phyloP scores from a whole-genome alignment of 768 basidiomycete species.

The Dacryopinax spathularia region DNA sequence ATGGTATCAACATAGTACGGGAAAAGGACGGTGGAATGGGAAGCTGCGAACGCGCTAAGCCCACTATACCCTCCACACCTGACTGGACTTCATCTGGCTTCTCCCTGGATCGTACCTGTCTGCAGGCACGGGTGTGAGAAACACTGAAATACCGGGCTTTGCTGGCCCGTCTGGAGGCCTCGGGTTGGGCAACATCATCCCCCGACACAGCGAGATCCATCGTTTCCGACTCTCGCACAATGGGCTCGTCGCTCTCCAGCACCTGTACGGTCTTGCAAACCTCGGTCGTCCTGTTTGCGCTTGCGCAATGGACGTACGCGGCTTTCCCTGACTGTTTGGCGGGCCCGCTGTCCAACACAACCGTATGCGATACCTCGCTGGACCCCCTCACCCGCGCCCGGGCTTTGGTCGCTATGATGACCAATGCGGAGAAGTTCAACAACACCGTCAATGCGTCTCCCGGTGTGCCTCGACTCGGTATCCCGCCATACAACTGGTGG shows the following conservation, averaged over 20 bases:
- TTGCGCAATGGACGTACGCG: neutral
- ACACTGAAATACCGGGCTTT: neutral
- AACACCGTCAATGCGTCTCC: constrained; percentile 39
- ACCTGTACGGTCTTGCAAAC: neutral
- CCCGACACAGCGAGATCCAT: neutral
- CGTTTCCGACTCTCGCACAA: neutral
- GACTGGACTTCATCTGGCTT: neutral
- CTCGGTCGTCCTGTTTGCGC: neutral
- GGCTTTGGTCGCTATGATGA: constrained; percentile 38
- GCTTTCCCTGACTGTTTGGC: constrained; percentile 37
- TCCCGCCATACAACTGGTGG: constrained; percentile 49
- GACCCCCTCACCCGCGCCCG: constrained; percentile 34
- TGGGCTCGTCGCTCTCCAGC: neutral
- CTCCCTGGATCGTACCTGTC: neutral
- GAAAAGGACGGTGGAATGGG: neutral
- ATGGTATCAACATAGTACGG: neutral
- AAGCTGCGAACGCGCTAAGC: neutral
- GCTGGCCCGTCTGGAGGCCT: neutral
- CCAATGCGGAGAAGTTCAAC: constrained; percentile 35
- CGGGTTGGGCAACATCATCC: neutral
- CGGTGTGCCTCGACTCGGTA: constrained; percentile 41
- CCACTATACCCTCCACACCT: neutral
- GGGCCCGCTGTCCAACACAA: constrained; percentile 33
- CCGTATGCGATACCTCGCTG: constrained; percentile 35
- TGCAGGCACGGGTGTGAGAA: neutral